A percentile compares a stretch with the other conserved stretches of the same genome.
These are phyloP conservation scores for Oryza punctata DNA, from an alignment of 176 grass and related monocot species.

Conservation along the genomic window DNA sequence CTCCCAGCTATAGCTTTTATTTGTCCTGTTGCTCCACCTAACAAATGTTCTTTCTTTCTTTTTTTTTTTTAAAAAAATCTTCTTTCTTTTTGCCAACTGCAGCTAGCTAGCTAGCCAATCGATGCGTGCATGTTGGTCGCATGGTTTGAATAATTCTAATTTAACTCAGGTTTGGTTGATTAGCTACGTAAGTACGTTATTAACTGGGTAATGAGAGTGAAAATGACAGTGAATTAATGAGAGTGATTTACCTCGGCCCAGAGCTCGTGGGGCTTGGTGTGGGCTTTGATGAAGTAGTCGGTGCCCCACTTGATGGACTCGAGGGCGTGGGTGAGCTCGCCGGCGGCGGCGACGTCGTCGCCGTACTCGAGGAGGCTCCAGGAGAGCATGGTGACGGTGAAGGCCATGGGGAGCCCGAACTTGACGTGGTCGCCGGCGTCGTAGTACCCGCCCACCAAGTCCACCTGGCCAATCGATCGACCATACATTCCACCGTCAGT, in stretches of 20 bases:
- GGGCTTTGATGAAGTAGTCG: constrained; percentile 91
- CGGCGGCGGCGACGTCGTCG: constrained; percentile 56
- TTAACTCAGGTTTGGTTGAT: background rate
- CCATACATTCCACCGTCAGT: background rate
- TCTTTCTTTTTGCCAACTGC: constrained; percentile 14
- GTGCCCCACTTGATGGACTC: constrained; percentile 88
- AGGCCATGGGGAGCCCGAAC: constrained; percentile 87
- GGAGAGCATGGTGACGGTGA: constrained; percentile 86
- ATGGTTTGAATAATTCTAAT: background rate
- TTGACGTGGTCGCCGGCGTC: constrained; percentile 97
- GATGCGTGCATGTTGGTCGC: constrained; percentile 36
- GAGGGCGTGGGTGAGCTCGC: constrained; percentile 63
- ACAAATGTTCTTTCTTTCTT: constrained; percentile 45
- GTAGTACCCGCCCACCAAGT: constrained; percentile 87
- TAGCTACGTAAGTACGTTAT: background rate
- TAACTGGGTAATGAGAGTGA: background rate
- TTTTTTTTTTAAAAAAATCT: background rate
- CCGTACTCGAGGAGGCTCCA: constrained; percentile 78
- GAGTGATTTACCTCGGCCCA: constrained; percentile 67
- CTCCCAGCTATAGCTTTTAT: constrained; percentile 7
- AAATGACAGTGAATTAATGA: background rate
- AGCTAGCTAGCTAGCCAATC: background rate
- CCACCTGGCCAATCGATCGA: constrained; percentile 47
- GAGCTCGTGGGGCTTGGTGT: constrained; percentile 65
- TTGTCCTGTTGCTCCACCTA: constrained; percentile 56